Evolutionary conservation across 139 green algal species (phyloP).

Genomic region (Eudorina sp.): DNA sequence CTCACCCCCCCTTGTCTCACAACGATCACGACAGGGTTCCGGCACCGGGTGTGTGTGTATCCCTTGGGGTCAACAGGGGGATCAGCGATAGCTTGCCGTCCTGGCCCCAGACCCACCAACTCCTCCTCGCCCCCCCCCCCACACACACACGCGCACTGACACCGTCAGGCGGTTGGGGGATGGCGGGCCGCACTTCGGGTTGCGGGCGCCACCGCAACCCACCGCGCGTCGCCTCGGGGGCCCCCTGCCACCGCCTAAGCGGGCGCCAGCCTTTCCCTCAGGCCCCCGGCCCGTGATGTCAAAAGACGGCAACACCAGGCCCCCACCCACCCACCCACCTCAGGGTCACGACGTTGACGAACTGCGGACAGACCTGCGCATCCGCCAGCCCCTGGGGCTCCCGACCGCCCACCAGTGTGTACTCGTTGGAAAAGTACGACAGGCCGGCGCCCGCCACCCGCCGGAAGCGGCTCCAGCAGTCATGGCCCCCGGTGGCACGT

Average conservation of each 20-base stretch:
- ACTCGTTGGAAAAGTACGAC: slow-evolving; percentile 22
- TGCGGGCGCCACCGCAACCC: background rate
- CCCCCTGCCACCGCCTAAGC: background rate
- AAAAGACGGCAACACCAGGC: background rate
- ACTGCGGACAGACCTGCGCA: background rate
- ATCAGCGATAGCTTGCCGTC: too few relatives aligned
- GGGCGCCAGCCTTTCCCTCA: too few relatives aligned
- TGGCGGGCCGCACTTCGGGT: background rate
- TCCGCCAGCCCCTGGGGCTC: background rate
- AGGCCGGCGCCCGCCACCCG: background rate
- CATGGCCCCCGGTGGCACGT: background rate
- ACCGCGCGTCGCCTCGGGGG: background rate
- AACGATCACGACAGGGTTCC: background rate
- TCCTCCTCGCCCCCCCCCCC: background rate
- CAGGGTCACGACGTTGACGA: slow-evolving; percentile 35
- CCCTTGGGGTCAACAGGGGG: too few relatives aligned
- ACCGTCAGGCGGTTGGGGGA: background rate
- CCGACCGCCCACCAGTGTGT: slow-evolving; percentile 14
- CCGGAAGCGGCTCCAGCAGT: background rate
- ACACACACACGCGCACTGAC: background rate
- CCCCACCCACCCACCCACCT: background rate
- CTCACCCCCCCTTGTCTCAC: background rate
- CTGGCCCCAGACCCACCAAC: background rate
- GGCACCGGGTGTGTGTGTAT: background rate
- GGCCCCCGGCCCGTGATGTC: too few relatives aligned